Base-by-base conservation (phyloP, 257 asterid species). In the Nicotiana knightiana region DNA sequence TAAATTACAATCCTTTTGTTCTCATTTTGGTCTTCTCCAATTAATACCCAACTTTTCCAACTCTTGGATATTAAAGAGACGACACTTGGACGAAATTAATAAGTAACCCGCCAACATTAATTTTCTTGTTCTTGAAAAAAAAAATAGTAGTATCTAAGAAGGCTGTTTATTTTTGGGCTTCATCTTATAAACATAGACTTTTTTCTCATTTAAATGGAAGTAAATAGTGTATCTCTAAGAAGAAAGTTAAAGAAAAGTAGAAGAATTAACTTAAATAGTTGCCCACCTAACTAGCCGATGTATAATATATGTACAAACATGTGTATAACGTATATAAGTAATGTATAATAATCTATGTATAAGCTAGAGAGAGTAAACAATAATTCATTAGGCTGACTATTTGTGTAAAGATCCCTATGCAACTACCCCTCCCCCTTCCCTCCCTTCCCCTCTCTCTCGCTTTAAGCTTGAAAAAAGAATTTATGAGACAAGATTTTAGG, bases 1-100 rank as follows among this genome's bases (percentile, higher is more conserved):
- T 66, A 28, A 67, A 55, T n/a, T 48, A 76, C 37, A 64, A 7
- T 30, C 8, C 32, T 55, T 62, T 85, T 84, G 32, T 82, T 81
- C 79, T 86, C 80, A 73, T 70, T 28, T 11, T 28, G 37, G 59
- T 71, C 59, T 46, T 71, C 78, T 24, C 16, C 67, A 26, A n/a
- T 39, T 43, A 46, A 48, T 24, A 21, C 48, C 61, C 79, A 71
- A 71, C 61, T 71, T 71, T 71, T 71, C 13, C 61, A 71, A 71
- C 61, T 46, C 79, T 48, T 48, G 39, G 79, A 46, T 71, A 61
- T 48, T 21, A 46, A 71, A 48, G 10, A 24, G 79, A 71, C 26
- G 39, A 21, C 51, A 16, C 79, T 70, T 43, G 59, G 78, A 71
- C n/a, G 59, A 21, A 46, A 71, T 71, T 58, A 32, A 71, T 5